These are phyloP conservation scores for Phytophthora foliorum DNA, from an alignment of 352 stramenopile species.

Conservation along the genomic window DNA sequence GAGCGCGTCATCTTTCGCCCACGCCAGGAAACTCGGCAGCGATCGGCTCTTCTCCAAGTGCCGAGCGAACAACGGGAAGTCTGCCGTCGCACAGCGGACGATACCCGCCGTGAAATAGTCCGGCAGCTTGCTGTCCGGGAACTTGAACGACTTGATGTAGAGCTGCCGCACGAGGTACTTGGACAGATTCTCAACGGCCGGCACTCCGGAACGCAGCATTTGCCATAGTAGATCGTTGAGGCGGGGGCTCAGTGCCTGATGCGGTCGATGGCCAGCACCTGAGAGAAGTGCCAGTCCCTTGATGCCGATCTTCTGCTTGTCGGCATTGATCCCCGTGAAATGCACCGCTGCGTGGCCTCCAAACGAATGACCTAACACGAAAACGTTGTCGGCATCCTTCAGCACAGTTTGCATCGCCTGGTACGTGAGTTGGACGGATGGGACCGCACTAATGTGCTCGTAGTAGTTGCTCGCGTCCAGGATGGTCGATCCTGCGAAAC, in stretches of 20 bases:
- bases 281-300: slow-evolving; percentile 62
- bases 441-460: slow-evolving; percentile 46
- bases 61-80: slow-evolving; percentile 50
- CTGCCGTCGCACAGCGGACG: slow-evolving; percentile 54
- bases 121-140: slow-evolving; percentile 48
- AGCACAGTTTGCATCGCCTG: slow-evolving; percentile 56
- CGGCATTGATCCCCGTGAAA: slow-evolving; percentile 51
- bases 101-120: slow-evolving; percentile 73
- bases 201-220: slow-evolving; percentile 37
- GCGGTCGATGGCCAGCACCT: slow-evolving; percentile 53
- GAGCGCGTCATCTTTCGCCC: slow-evolving; percentile 67
- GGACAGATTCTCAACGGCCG: slow-evolving; percentile 25
- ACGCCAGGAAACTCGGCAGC: slow-evolving; percentile 60
- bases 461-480: slow-evolving; percentile 55
- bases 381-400: slow-evolving; percentile 40
- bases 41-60: slow-evolving; percentile 44
- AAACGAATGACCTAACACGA: slow-evolving; percentile 78
- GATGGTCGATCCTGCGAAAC: slow-evolving; percentile 57
- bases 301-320: slow-evolving; percentile 41
- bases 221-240: slow-evolving; percentile 43
- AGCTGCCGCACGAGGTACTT: slow-evolving; percentile 49
- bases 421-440: slow-evolving; percentile 48
- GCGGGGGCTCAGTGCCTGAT: slow-evolving; percentile 51
- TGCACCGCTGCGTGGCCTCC: slow-evolving; percentile 64
- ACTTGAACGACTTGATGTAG: slow-evolving; percentile 60